Percentiles rank a stretch among this genome's conserved stretches.
Evolutionary conservation across 768 basidiomycete species (phyloP).

Genomic region (Termitomyces sp.): DNA sequence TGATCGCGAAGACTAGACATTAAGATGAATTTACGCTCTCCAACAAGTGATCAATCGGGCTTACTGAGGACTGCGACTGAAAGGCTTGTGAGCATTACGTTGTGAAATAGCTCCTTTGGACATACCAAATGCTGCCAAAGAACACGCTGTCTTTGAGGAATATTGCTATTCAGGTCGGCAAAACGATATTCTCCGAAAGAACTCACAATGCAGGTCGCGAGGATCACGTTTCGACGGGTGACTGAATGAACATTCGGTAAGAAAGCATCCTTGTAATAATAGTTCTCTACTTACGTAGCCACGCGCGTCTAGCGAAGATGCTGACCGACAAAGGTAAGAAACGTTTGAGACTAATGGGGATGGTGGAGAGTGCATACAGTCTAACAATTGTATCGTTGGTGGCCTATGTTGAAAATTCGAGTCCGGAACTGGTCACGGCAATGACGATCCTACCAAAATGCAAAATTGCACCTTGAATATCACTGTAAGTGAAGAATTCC

Average conservation of each 20-base stretch:
- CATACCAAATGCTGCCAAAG: background rate
- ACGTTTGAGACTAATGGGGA: background rate
- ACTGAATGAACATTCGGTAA: background rate
- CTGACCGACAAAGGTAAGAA: background rate
- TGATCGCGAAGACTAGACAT: background rate
- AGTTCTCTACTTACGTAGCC: background rate
- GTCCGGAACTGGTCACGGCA: too few species aligned
- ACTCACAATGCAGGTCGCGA: constrained; percentile 7
- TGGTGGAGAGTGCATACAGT: background rate
- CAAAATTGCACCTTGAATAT: constrained; percentile 2
- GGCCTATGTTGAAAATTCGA: background rate
- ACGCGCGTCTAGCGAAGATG: constrained; percentile 2
- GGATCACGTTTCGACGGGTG: background rate
- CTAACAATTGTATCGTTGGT: background rate
- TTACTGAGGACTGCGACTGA: background rate
- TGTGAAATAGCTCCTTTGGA: background rate
- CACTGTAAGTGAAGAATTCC: background rate
- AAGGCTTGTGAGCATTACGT: background rate
- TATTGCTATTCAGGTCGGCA: background rate
- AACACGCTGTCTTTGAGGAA: background rate
- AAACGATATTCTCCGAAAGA: background rate
- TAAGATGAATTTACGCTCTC: background rate
- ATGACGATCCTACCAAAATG: constrained; percentile 1
- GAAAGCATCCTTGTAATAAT: background rate
- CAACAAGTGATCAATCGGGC: background rate